A percentile compares a stretch with the other conserved stretches of the same genome.
These are phyloP conservation scores for Xylariales sp. DNA, from an alignment of 2,329 filamentous ascomycete species.

Conservation along the genomic window DNA sequence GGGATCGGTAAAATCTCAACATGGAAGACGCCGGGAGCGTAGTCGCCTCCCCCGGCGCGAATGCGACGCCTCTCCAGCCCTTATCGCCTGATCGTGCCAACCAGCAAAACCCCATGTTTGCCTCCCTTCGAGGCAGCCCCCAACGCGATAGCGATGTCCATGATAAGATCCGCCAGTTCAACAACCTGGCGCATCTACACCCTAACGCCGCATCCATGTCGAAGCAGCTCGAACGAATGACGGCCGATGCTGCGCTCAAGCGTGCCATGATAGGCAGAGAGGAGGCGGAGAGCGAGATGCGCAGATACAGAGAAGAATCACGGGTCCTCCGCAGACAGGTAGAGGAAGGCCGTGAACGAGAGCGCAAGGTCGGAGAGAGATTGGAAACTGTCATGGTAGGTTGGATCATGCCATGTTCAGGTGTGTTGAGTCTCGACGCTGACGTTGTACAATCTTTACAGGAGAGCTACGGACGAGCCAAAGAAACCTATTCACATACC, in stretches of 20 bases:
- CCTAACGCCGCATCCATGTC: constrained; percentile 51
- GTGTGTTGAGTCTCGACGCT: constrained; percentile 14
- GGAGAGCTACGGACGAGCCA: constrained; percentile 77
- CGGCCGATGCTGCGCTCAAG: constrained; percentile 73
- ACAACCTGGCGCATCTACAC: constrained; percentile 44
- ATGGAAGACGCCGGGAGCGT: constrained; percentile 43
- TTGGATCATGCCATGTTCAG: constrained; percentile 18
- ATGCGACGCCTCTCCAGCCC: constrained; percentile 45
- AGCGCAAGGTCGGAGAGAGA: constrained; percentile 73
- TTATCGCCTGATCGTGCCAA: constrained; percentile 49
- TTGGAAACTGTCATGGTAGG: constrained; percentile 77
- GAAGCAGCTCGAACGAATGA: constrained; percentile 72
- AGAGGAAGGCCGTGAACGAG: constrained; percentile 74
- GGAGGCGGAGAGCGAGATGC: constrained; percentile 76
- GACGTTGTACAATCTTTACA: constrained; percentile 49
- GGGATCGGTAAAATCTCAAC: constrained; percentile 32
- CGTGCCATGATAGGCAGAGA: constrained; percentile 76
- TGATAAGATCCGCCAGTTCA: constrained; percentile 52
- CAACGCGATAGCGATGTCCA: constrained; percentile 50
- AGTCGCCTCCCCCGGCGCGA: constrained; percentile 41
- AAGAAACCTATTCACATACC: constrained; percentile 75
- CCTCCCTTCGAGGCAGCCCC: constrained; percentile 38
- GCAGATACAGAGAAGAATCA: constrained; percentile 70
- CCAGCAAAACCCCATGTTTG: constrained; percentile 42
- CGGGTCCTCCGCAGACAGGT: constrained; percentile 66